Conservation (phyloP, 768 basidiomycete species). For the Suillus plorans region DNA sequence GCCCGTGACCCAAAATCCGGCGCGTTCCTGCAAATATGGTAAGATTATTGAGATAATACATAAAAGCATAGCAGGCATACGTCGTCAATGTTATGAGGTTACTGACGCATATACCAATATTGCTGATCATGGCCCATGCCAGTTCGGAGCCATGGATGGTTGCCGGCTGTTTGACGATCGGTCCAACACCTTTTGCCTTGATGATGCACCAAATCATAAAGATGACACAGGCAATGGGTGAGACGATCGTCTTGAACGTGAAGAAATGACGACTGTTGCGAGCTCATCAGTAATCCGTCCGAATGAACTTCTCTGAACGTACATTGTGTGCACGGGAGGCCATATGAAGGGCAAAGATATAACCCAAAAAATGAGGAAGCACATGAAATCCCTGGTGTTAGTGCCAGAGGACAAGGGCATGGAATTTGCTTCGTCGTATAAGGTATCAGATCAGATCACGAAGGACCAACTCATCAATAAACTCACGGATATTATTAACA, state of each 20-base stretch:
- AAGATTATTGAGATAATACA: neutral
- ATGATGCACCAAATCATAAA: constrained; percentile 77
- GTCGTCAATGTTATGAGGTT: constrained; percentile 72
- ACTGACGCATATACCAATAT: constrained; percentile 68
- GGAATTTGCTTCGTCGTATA: constrained; percentile 46
- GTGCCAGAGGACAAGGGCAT: constrained; percentile 67
- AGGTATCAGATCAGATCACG: neutral
- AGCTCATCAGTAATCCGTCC: constrained; percentile 5
- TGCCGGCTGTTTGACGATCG: constrained; percentile 60
- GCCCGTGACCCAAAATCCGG: constrained; percentile 65
- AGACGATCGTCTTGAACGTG: constrained; percentile 68
- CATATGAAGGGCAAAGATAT: constrained; percentile 75
- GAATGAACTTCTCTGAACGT: constrained; percentile 21
- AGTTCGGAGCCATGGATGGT: constrained; percentile 59
- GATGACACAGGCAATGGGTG: constrained; percentile 58
- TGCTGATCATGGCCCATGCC: constrained; percentile 66
- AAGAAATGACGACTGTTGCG: constrained; percentile 63
- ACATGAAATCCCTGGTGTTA: constrained; percentile 65
- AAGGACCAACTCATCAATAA: neutral
- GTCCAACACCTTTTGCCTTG: constrained; percentile 71
- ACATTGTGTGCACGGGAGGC: constrained; percentile 78
- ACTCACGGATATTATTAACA: constrained; percentile 57
- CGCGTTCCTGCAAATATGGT: constrained; percentile 45
- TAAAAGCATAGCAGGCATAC: constrained; percentile 31
- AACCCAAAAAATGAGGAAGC: constrained; percentile 82